A percentile compares a stretch with the other conserved stretches of the same genome.
Conservation (phyloP, 1,284 basidiomycete species). For the Meira nashicola region DNA sequence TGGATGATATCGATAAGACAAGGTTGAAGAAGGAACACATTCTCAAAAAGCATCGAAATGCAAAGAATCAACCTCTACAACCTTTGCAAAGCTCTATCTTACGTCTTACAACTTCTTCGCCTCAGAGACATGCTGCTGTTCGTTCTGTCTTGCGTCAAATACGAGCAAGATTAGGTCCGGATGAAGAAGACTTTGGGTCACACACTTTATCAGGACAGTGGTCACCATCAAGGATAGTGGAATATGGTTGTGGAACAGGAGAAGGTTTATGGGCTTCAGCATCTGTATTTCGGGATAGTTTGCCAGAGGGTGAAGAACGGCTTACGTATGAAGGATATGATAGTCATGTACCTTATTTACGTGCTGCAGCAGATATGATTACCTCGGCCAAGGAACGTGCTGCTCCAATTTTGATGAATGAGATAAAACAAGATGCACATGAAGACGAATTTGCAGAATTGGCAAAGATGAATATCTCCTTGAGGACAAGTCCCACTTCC, state of each 20-base stretch:
- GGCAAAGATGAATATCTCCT: neutral
- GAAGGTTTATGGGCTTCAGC: constrained; percentile 47
- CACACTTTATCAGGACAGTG: constrained; percentile 13
- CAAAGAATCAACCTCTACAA: neutral
- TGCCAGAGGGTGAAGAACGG: neutral
- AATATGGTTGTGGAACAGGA: constrained; percentile 33
- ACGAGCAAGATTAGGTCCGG: neutral
- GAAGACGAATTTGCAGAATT: neutral
- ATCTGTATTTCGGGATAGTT: constrained; percentile 23
- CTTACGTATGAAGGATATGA: constrained; percentile 25
- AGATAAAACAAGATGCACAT: constrained; percentile 5
- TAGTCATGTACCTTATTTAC: constrained; percentile 23
- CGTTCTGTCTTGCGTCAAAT: neutral
- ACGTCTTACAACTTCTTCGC: constrained; percentile 5
- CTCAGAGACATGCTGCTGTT: constrained; percentile 2
- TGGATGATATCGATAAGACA: neutral
- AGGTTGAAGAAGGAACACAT: neutral
- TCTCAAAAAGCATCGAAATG: neutral
- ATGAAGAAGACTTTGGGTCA: neutral
- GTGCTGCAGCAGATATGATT: constrained; percentile 24
- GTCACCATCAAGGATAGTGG: constrained; percentile 32
- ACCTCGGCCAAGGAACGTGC: neutral
- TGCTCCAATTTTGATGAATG: neutral
- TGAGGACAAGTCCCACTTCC: neutral
- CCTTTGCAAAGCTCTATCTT: neutral